Evolutionary conservation across 768 basidiomycete genomes (phyloP).

Genomic region (Lyophyllum shimeji): DNA sequence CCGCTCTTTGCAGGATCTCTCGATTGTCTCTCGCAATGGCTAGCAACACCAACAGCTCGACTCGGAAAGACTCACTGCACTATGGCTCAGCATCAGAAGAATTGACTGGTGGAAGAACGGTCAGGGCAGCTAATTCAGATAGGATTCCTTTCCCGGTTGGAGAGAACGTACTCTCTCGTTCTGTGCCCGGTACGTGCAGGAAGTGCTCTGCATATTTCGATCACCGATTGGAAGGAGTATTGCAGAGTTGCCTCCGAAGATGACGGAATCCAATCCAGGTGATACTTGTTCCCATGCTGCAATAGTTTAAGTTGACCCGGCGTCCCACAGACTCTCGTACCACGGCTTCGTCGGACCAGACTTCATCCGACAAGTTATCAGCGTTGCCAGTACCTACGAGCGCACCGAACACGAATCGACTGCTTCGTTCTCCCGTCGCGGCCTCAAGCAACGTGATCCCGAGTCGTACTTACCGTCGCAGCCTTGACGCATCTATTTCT

Average conservation of each 20-base stretch:
- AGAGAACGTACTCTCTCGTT: neutral
- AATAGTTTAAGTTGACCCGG: neutral
- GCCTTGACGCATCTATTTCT: constrained; percentile 42
- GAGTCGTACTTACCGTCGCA: constrained; percentile 34
- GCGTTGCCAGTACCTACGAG: constrained; percentile 31
- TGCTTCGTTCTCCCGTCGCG: constrained; percentile 31
- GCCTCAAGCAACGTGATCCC: constrained; percentile 23
- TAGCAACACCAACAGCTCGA: neutral
- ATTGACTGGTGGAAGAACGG: neutral
- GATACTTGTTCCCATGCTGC: neutral
- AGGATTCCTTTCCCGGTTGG: constrained; percentile 8
- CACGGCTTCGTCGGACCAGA: constrained; percentile 48
- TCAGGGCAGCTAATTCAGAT: neutral
- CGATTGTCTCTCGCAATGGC: neutral
- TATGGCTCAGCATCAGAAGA: neutral
- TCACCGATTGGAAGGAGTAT: neutral
- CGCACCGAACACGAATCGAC: constrained; percentile 34
- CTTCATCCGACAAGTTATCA: constrained; percentile 45
- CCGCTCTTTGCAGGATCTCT: neutral
- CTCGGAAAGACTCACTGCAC: neutral
- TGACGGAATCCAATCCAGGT: neutral
- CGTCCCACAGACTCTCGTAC: constrained; percentile 24
- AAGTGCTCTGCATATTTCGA: neutral
- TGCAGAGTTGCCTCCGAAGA: neutral
- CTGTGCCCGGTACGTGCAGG: constrained; percentile 3